Evolutionary conservation across 352 stramenopile genomes (phyloP).

Genomic region (Albugo candida): DNA sequence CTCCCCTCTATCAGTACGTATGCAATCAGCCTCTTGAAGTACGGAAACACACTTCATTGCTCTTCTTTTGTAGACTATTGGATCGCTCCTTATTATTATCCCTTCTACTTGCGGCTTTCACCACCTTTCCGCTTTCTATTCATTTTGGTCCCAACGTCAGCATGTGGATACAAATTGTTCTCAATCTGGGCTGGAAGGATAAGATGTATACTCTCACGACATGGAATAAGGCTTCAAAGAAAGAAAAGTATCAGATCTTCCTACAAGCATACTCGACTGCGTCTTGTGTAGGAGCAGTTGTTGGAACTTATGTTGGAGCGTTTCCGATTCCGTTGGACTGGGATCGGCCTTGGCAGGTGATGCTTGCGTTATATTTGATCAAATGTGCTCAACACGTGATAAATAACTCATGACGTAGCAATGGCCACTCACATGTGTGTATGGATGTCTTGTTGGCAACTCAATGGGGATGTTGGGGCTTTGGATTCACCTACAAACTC

Average conservation of each 20-base stretch:
- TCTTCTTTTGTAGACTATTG: slow-evolving; percentile 20
- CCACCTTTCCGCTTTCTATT: slow-evolving; percentile 22
- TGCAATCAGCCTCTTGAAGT: no score
- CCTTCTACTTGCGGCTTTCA: slow-evolving; percentile 26
- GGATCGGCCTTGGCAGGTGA: slow-evolving; percentile 76
- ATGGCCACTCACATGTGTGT: slow-evolving; percentile 75
- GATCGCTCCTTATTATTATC: slow-evolving; percentile 39
- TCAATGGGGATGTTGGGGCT: slow-evolving; percentile 17
- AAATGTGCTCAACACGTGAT: neutral
- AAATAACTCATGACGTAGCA: slow-evolving; percentile 17
- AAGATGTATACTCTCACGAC: no score
- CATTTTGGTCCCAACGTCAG: slow-evolving; percentile 15
- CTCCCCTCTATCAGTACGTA: slow-evolving; percentile 30
- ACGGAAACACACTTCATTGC: neutral
- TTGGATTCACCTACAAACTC: neutral
- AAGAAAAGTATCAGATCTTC: no score
- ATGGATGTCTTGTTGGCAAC: slow-evolving; percentile 32
- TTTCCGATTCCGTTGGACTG: slow-evolving; percentile 71
- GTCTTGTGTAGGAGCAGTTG: slow-evolving; percentile 26
- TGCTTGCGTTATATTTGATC: neutral
- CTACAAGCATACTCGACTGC: no score
- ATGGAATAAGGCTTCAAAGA: no score
- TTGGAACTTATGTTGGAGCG: slow-evolving; percentile 54
- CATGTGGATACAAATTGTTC: slow-evolving; percentile 30
- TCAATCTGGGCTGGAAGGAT: slow-evolving; percentile 14